Percentiles rank a stretch among this genome's conserved stretches.
phyloP scores from a whole-genome alignment of 371 early-diverging fungal species.

The Hamiltosporidium tvaerminnensis region DNA sequence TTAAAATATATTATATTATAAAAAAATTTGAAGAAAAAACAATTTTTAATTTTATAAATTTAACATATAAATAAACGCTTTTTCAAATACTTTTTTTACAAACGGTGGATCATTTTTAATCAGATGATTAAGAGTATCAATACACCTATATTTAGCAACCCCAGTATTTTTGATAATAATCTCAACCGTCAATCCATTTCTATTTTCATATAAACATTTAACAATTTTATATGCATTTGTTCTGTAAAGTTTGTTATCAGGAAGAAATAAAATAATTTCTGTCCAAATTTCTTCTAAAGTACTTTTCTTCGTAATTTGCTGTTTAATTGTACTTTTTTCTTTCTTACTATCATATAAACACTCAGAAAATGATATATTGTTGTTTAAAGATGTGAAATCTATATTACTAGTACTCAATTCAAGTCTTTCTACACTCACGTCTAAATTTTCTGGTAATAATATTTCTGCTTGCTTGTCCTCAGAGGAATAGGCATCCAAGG shows the following conservation, averaged over 20 bases:
- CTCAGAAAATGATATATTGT: no score
- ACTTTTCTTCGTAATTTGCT: neutral
- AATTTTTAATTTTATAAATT: neutral
- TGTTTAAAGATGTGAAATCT: no score
- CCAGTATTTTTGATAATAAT: constrained; percentile 16
- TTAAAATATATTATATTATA: no score
- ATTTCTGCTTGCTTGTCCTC: neutral
- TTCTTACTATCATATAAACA: no score
- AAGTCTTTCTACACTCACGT: no score
- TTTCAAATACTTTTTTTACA: constrained; percentile 14
- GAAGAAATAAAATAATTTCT: neutral
- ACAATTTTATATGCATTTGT: constrained; percentile 14
- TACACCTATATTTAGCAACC: constrained; percentile 25
- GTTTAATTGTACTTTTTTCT: neutral
- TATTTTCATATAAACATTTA: constrained; percentile 11
- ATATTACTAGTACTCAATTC: no score
- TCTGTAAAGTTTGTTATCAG: constrained; percentile 1
- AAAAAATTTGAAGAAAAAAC: no score
- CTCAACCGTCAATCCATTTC: constrained; percentile 10
- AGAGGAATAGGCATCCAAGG: constrained; percentile 8
- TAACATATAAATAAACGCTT: constrained; percentile 19
- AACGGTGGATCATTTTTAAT: constrained; percentile 14
- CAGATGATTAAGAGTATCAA: constrained; percentile 23
- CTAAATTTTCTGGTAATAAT: neutral
- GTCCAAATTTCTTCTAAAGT: constrained; percentile 3